Base-by-base conservation (phyloP, 192 early-diverging fungal genomes). In the Coemansia sp. region DNA sequence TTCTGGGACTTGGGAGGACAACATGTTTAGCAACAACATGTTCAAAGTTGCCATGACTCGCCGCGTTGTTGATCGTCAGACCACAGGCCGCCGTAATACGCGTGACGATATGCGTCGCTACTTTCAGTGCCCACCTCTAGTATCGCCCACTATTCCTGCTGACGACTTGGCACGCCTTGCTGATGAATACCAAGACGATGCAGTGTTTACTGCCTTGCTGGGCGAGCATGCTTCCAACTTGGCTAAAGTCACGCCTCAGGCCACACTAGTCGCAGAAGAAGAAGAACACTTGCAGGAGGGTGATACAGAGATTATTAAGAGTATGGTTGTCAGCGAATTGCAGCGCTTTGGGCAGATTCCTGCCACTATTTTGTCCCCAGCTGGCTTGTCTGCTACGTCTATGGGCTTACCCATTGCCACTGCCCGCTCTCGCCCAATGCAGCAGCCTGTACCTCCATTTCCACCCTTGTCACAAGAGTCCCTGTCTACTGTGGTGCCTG, bases 1-100 rank as follows among this genome's bases (percentile, higher is more conserved):
- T 0, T 59, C 66, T 21, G 83, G 79, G 11, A 87, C 90, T 0
- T 86, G 85, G 68, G 90, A 91, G 67, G 76, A 86, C 20, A 67
- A 70, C 14, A 60, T 94, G 20, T 88, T 86, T 43, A 79, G 79
- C 36, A 89, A 85, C 60, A 91, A 90, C 66, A 69, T 91, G 2
- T 88, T 90, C 70, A 95, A 95, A 61, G 67, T 88, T 8, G 83
- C 85, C 14, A 73, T 94, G 57, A 77, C 91, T 10, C 85, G 84
- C 14, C 75, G 86, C 10, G 87, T 91, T 0, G 83, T 91, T 5
- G 88, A 91, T 63, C 79, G 86, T 59, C 87, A 86, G 63, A 78
- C 74, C 14, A 84, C 81, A 61, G 77, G 83, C 16, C 79, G 80
- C 26, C 62, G 57, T 0, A 79, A 73, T 28, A 68, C 82, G 7